Conservation (phyloP, 371 early-diverging fungal genomes). For the Mucor racemosus region DNA sequence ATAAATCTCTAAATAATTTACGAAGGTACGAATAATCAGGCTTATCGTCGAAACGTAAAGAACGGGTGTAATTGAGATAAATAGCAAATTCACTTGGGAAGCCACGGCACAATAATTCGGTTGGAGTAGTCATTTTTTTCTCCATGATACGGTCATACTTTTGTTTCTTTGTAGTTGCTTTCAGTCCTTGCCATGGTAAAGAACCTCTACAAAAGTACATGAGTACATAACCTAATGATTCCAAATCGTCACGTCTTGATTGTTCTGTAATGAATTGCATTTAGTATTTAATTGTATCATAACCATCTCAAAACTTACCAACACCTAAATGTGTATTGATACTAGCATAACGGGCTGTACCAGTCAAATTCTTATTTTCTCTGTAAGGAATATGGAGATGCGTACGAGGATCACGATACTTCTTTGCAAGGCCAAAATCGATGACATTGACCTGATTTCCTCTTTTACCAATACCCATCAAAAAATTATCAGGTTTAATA, state of each 20-base stretch:
- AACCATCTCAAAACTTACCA: slow-evolving; percentile 50
- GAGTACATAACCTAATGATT: slow-evolving; percentile 98
- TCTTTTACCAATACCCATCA: slow-evolving; percentile 95
- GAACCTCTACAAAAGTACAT: slow-evolving; percentile 99
- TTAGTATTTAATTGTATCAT: not conserved
- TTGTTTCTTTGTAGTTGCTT: slow-evolving; percentile 97
- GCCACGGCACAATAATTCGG: slow-evolving; percentile 95
- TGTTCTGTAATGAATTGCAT: slow-evolving; percentile 68
- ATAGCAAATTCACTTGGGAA: slow-evolving; percentile 95
- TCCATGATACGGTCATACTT: slow-evolving; percentile 99
- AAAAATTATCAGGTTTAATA: slow-evolving; percentile 98
- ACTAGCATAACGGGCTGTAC: slow-evolving; percentile 99
- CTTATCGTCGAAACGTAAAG: slow-evolving; percentile 97
- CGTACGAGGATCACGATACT: slow-evolving; percentile 93
- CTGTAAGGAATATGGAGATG: slow-evolving; percentile 97
- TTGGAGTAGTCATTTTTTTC: slow-evolving; percentile 98
- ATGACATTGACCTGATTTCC: slow-evolving; percentile 98
- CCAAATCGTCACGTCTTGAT: slow-evolving; percentile 99
- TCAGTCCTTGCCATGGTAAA: slow-evolving; percentile 99
- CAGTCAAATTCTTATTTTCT: slow-evolving; percentile 99
- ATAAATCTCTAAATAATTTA: slow-evolving; percentile 94
- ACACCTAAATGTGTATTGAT: slow-evolving; percentile 98
- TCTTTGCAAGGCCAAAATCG: slow-evolving; percentile 99
- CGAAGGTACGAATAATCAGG: slow-evolving; percentile 99
- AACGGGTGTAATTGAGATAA: slow-evolving; percentile 97